Evolutionary conservation across 2,329 filamentous ascomycete genomes (phyloP).

Genomic region (Cryphonectria japonica): DNA sequence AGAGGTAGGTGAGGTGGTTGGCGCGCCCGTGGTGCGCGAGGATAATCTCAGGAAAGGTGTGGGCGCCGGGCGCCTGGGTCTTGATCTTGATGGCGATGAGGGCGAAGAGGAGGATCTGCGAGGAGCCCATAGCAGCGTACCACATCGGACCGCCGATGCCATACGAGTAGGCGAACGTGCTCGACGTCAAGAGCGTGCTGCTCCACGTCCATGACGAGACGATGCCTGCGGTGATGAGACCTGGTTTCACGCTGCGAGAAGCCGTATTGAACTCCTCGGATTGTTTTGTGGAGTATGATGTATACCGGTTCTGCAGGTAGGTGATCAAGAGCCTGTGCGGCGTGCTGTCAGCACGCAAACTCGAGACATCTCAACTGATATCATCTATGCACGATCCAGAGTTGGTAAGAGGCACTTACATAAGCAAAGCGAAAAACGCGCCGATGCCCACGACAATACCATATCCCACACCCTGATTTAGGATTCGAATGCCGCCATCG

Average conservation of each 20-base stretch:
- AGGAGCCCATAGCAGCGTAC: conserved; percentile 45
- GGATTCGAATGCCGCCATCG: conserved; percentile 20
- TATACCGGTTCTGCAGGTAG: conserved; percentile 46
- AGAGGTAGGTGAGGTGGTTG: conserved; percentile 45
- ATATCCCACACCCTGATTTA: conserved; percentile 45
- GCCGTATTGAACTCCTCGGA: conserved; percentile 54
- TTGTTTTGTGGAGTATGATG: conserved; percentile 44
- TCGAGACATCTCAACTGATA: too few species aligned
- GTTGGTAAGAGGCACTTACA: conserved; percentile 34
- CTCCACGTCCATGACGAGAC: conserved; percentile 55
- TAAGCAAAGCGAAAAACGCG: conserved; percentile 46
- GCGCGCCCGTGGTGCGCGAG: conserved; percentile 42
- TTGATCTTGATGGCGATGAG: conserved; percentile 49
- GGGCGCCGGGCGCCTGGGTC: conserved; percentile 43
- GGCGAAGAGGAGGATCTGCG: conserved; percentile 46
- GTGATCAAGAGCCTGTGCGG: conserved; percentile 39
- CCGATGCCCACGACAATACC: conserved; percentile 55
- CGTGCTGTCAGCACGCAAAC: background rate
- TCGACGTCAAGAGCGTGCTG: conserved; percentile 47
- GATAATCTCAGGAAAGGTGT: conserved; percentile 49
- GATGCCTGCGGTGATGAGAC: conserved; percentile 50
- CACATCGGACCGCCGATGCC: conserved; percentile 47
- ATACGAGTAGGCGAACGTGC: conserved; percentile 47
- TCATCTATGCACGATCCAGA: background rate
- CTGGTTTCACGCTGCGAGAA: conserved; percentile 47